A percentile compares a stretch with the other conserved stretches of the same genome.
Evolutionary conservation across 163 green algal genomes (phyloP).

Genomic region (Scenedesmus sp.): DNA sequence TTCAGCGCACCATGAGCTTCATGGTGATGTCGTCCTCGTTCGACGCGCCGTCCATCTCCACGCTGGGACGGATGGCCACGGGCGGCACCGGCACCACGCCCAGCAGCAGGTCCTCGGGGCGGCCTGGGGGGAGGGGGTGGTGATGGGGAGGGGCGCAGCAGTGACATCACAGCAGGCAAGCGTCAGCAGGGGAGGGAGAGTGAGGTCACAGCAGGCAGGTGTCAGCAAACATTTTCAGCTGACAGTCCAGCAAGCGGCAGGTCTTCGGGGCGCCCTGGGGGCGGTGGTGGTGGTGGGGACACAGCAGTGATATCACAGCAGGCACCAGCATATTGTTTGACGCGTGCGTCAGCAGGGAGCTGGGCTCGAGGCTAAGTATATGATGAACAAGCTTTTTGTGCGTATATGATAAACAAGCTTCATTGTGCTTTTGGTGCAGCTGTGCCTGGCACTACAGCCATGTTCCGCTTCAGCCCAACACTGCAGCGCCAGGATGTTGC

Average conservation of each 20-base stretch:
- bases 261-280: background rate
- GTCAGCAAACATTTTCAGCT: background rate
- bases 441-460: no score
- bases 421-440: no score
- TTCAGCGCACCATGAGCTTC: slow-evolving; percentile 88
- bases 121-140: slow-evolving; percentile 7
- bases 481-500: no score
- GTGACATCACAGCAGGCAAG: background rate
- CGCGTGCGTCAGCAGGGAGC: background rate
- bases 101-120: slow-evolving; percentile 52
- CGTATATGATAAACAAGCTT: no score
- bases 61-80: slow-evolving; percentile 95
- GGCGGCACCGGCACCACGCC: slow-evolving; percentile 90
- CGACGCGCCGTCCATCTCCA: slow-evolving; percentile 97
- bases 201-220: background rate
- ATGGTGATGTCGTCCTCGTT: slow-evolving; percentile 99
- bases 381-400: no score
- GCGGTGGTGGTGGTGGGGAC: background rate
- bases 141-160: no score
- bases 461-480: no score
- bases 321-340: background rate
- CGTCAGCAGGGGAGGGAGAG: background rate
- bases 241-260: no score
- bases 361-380: no score
- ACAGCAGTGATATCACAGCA: background rate